Conservation (phyloP, 2,329 filamentous ascomycete genomes). For the Fusarium irregulare region DNA sequence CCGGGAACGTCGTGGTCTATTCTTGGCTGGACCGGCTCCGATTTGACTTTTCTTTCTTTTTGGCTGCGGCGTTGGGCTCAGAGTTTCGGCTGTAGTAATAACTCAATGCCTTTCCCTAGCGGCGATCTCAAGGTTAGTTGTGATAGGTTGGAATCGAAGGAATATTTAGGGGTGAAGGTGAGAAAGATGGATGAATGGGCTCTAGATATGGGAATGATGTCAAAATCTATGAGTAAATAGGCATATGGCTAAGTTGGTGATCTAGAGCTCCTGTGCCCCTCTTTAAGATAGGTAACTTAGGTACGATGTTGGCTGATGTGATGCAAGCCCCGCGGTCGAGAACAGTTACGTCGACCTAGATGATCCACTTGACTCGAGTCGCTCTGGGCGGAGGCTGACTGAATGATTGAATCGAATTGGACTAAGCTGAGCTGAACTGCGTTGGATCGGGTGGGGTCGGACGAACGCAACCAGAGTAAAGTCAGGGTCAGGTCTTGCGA, state of each 20-base stretch:
- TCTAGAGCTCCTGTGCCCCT: constrained; percentile 15
- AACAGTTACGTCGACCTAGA: constrained; percentile 1
- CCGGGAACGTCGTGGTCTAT: constrained; percentile 29
- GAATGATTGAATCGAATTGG: not conserved
- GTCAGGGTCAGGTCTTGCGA: constrained; percentile 3
- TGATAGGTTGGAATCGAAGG: not conserved
- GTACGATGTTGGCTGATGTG: not conserved
- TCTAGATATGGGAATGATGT: not conserved
- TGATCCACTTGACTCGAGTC: constrained; percentile 12
- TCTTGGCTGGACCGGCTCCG: not conserved
- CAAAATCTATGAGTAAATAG: not conserved
- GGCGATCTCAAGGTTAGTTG: not conserved
- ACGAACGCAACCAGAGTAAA: constrained; percentile 1
- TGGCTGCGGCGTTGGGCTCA: constrained; percentile 9
- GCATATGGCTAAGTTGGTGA: not conserved
- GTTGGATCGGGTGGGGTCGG: not conserved
- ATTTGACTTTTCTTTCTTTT: constrained; percentile 22
- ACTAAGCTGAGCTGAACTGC: not conserved
- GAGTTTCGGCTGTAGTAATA: constrained; percentile 12
- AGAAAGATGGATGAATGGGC: not conserved
- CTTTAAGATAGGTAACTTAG: not conserved
- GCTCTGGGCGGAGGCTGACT: not conserved
- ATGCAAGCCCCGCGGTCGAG: constrained; percentile 30
- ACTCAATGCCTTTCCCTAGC: constrained; percentile 1
- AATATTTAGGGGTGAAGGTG: not conserved